These are phyloP conservation scores for Boletus rubescentipes DNA, from an alignment of 768 basidiomycete species.

Conservation along the genomic window DNA sequence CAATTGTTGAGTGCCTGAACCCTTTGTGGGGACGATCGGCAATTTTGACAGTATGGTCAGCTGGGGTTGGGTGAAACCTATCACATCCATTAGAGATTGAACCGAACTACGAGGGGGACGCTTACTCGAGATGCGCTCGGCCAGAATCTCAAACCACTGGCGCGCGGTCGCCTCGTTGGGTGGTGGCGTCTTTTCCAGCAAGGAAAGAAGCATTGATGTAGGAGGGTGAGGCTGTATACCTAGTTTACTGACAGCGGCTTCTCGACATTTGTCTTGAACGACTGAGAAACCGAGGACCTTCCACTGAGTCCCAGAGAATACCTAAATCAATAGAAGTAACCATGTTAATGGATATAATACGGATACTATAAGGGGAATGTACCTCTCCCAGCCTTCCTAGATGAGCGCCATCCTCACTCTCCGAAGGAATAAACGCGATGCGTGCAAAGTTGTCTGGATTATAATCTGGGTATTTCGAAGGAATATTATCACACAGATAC, in stretches of 20 bases:
- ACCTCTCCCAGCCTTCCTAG: slow-evolving; percentile 70
- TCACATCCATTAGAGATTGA: slow-evolving; percentile 1
- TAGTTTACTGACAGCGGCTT: slow-evolving; percentile 59
- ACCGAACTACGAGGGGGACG: slow-evolving; percentile 6
- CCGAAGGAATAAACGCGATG: slow-evolving; percentile 78
- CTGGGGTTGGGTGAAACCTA: slow-evolving; percentile 61
- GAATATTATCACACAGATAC: slow-evolving; percentile 78
- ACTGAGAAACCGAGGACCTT: slow-evolving; percentile 74
- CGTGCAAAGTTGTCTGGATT: slow-evolving; percentile 52
- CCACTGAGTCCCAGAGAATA: slow-evolving; percentile 69
- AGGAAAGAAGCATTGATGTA: slow-evolving; percentile 52
- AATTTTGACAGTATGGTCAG: slow-evolving; percentile 55
- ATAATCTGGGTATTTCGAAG: slow-evolving; percentile 58
- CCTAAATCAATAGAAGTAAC: slow-evolving; percentile 41
- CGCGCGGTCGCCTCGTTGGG: slow-evolving; percentile 51
- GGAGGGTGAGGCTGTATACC: slow-evolving; percentile 72
- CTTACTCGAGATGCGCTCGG: slow-evolving; percentile 60
- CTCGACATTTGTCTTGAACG: slow-evolving; percentile 51
- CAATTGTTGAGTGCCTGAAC: slow-evolving; percentile 29
- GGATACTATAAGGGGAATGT: neutral
- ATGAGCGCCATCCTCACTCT: slow-evolving; percentile 48
- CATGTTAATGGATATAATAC: neutral
- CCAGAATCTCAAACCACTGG: slow-evolving; percentile 67
- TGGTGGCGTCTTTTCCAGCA: slow-evolving; percentile 63
- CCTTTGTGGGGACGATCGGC: slow-evolving; percentile 65